Evolutionary conservation across 129 eudicot genomes (phyloP).

Genomic region (Centrapalus pauciflorus): DNA sequence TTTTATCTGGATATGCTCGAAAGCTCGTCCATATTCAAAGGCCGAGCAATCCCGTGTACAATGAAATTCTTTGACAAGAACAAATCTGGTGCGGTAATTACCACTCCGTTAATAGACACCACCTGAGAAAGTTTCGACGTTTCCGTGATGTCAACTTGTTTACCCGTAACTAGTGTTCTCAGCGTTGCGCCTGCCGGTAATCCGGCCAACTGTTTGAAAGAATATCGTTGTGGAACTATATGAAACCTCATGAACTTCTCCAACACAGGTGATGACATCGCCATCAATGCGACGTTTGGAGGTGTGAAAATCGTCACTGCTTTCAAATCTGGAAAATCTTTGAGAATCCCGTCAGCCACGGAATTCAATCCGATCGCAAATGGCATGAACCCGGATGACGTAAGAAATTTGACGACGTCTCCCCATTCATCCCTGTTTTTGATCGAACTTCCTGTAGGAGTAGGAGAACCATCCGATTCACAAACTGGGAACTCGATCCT

Average conservation of each 20-base stretch:
- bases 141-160: slow-evolving; percentile 32
- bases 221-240: slow-evolving; percentile 34
- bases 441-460: not conserved
- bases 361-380: slow-evolving; percentile 62
- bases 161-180: slow-evolving; percentile 35
- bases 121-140: slow-evolving; percentile 16
- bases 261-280: slow-evolving; percentile 45
- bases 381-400: slow-evolving; percentile 47
- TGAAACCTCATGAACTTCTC: slow-evolving; percentile 55
- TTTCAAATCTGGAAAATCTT: slow-evolving; percentile 37
- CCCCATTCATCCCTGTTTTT: slow-evolving; percentile 44
- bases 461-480: not conserved
- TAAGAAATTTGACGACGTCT: slow-evolving; percentile 28
- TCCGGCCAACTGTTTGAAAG: slow-evolving; percentile 38
- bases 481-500: slow-evolving; percentile 28
- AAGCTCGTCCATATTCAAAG: slow-evolving; percentile 39
- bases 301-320: slow-evolving; percentile 55
- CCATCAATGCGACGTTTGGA: slow-evolving; percentile 33
- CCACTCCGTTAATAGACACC: slow-evolving; percentile 46
- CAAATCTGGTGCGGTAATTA: slow-evolving; percentile 45
- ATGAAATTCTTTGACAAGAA: slow-evolving; percentile 31
- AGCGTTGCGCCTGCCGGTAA: slow-evolving; percentile 27
- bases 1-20: slow-evolving; percentile 28
- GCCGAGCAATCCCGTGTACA: slow-evolving; percentile 57
- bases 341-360: slow-evolving; percentile 43